These are phyloP conservation scores for Hemisphaericaspora xylanilytica DNA, from an alignment of 1,139 yeast species.

Conservation along the genomic window DNA sequence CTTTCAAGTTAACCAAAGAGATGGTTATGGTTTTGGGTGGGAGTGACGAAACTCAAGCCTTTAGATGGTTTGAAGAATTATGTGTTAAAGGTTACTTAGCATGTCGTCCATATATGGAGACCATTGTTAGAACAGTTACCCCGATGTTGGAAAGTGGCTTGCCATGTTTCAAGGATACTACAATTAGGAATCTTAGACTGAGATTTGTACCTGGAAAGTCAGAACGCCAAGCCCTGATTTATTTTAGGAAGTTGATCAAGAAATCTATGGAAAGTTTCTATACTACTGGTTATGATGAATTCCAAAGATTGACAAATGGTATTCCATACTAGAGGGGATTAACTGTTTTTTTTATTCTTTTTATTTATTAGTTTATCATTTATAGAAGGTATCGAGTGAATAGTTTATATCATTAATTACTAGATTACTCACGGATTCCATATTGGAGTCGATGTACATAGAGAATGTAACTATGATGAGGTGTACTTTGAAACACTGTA, in stretches of 20 bases:
- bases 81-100: constrained; percentile 92
- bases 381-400: too few species aligned
- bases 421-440: too few species aligned
- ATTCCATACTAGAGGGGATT: constrained; percentile 65
- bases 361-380: background rate
- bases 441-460: too few species aligned
- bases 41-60: constrained; percentile 76
- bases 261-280: constrained; percentile 85
- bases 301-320: constrained; percentile 94
- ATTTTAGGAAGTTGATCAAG: constrained; percentile 71
- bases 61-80: constrained; percentile 89
- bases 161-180: constrained; percentile 88
- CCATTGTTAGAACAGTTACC: constrained; percentile 76
- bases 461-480: too few species aligned
- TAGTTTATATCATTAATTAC: too few species aligned
- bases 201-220: constrained; percentile 80
- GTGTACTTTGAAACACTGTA: too few species aligned
- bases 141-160: constrained; percentile 96
- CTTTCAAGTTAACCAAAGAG: constrained; percentile 93
- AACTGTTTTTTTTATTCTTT: background rate
- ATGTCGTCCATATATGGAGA: constrained; percentile 85
- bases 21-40: constrained; percentile 98
- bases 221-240: constrained; percentile 82
- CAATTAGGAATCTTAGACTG: constrained; percentile 71
- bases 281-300: constrained; percentile 95